Evolutionary conservation across 257 asterid genomes (phyloP).

Genomic region (Solanum medicagineum): DNA sequence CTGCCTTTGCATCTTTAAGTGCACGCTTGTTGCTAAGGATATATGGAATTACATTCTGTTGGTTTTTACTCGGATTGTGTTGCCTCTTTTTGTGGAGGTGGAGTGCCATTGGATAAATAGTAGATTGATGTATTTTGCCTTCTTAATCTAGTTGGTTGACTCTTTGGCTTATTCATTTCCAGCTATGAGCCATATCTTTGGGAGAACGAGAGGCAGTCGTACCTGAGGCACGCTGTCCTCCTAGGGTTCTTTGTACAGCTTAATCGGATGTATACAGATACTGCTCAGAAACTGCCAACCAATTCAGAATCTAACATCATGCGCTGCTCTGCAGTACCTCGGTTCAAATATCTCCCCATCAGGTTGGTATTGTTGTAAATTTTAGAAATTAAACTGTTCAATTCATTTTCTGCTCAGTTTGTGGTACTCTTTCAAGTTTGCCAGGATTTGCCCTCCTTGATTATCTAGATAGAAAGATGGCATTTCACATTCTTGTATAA

Average conservation of each 20-base stretch:
- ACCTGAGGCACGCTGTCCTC: constrained; percentile 86
- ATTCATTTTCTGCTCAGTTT: background rate
- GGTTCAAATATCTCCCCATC: constrained; percentile 97
- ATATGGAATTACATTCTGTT: background rate
- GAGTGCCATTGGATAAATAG: background rate
- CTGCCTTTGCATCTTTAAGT: background rate
- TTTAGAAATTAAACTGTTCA: background rate
- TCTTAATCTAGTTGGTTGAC: background rate
- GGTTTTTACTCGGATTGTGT: background rate
- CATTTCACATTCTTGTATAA: background rate
- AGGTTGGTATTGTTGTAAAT: constrained; percentile 40
- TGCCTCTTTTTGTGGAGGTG: background rate
- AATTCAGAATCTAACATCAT: constrained; percentile 90
- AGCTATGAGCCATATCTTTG: constrained; percentile 94
- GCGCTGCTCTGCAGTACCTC: constrained; percentile 94
- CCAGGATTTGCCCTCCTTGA: background rate
- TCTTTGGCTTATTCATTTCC: constrained; percentile 16
- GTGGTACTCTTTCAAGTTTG: background rate
- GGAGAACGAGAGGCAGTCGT: constrained; percentile 93
- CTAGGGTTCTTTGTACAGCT: constrained; percentile 97
- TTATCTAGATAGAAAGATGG: background rate
- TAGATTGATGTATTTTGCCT: background rate
- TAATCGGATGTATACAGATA: constrained; percentile 62
- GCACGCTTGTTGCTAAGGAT: background rate
- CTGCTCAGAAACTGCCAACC: constrained; percentile 63